A percentile compares a stretch with the other conserved stretches of the same genome.
phyloP scores from a whole-genome alignment of 805 yeast genomes.

The Zygosaccharomyces lentus region DNA sequence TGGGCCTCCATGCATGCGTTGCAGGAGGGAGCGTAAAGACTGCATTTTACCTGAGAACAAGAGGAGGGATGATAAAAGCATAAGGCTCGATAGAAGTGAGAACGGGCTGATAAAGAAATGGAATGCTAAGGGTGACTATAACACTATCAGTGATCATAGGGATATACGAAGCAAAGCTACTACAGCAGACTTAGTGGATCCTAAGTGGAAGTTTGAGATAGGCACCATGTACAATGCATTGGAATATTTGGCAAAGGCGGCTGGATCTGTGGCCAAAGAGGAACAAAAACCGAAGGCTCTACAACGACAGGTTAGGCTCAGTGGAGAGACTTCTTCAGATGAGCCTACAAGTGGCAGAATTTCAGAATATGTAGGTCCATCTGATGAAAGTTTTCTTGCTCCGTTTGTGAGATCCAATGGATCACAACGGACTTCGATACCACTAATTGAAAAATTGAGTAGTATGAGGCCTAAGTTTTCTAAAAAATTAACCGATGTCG shows the following conservation, averaged over 20 bases:
- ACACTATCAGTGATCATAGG: not conserved
- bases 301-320: not conserved
- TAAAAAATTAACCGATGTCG: slow-evolving; percentile 51
- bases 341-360: not conserved
- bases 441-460: slow-evolving; percentile 33
- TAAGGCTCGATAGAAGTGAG: slow-evolving; percentile 1
- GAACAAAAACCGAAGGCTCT: slow-evolving; percentile 31
- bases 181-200: not conserved
- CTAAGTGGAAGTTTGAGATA: slow-evolving; percentile 27
- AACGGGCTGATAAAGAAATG: not conserved
- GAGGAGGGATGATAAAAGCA: not conserved
- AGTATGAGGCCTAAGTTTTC: slow-evolving; percentile 34
- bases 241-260: slow-evolving; percentile 71
- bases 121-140: not conserved
- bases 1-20: slow-evolving; percentile 81
- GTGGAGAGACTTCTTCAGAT: not conserved
- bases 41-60: slow-evolving; percentile 57
- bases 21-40: slow-evolving; percentile 74
- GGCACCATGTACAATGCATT: slow-evolving; percentile 55
- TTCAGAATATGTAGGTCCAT: slow-evolving; percentile 1
- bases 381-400: slow-evolving; percentile 21
- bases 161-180: not conserved
- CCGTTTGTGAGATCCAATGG: slow-evolving; percentile 28
- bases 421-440: slow-evolving; percentile 24
- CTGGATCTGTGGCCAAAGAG: slow-evolving; percentile 68